Base-by-base conservation (phyloP, 345 rosid genomes). In the Brassica juncea region DNA sequence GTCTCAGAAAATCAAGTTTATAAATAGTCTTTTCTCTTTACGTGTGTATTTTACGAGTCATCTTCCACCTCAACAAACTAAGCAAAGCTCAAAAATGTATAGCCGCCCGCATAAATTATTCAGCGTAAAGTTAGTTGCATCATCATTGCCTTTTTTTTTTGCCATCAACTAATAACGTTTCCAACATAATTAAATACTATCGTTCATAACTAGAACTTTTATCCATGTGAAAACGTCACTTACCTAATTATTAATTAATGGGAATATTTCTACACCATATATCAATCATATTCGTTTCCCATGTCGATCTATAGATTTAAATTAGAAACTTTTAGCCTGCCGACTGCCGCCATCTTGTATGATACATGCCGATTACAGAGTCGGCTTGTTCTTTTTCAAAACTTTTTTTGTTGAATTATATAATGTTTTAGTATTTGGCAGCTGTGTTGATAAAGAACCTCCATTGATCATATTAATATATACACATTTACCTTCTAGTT, bases 51-150 rank as follows among this genome's bases (percentile, higher is more conserved):
- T 42, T 28, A 35, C 23, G 71, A 64, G 44, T 77, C 66, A 64
- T 71, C 6, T 54, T 63, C 81, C 76, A 77, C 76, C 19, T 39
- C 42, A 52, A 63, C 76, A 70, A 49, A 49, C 30, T 63, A 65
- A 52, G 78, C 64, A 52, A 52, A 63, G 37, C 64, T 71, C 47
- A 9, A 37, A 15, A 25, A 6, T 71, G 21, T 55, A 57, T 32
- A 32, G 58, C 49, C 49, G 49, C 49, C 49, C 5, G 19, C 64
- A 54, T 31, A 54, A 70, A 70, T 70, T 32, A 31, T 31, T 54
- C 34, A 70, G 64, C 30, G 5, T 55, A 55, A 70, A 70, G 74
- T 57, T 32, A 32, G 31, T 34, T 42, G 49, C 6, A 62, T 23
- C 39, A 77, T 61, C 64, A 47, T 11, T n/a, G 16, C 66, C n/a